phyloP scores from a whole-genome alignment of 257 asterid genomes.

The Thymus quinquecostatus region DNA sequence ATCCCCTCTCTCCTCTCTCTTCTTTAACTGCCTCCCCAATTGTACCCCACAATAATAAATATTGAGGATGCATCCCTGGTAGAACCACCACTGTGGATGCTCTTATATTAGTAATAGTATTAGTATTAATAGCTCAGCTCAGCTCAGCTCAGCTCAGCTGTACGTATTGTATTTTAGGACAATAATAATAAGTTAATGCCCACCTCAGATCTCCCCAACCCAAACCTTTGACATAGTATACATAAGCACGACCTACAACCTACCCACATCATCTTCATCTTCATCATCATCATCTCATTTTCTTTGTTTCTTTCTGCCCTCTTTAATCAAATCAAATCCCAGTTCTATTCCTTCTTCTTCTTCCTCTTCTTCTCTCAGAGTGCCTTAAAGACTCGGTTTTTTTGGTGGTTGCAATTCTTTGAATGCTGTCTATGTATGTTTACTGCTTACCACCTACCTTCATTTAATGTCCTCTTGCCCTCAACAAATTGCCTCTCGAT shows the following conservation, averaged over 20 bases:
- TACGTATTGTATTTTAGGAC: conserved; percentile 14
- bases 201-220: conserved; percentile 50
- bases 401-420: conserved; percentile 35
- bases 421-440: conserved; percentile 30
- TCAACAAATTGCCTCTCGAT: conserved; percentile 18
- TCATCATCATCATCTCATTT: conserved; percentile 27
- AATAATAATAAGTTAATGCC: conserved; percentile 35
- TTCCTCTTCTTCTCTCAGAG: conserved; percentile 9
- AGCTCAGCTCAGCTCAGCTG: background rate
- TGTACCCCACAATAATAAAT: too few relatives aligned
- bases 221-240: conserved; percentile 45
- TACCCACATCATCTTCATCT: too few relatives aligned
- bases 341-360: conserved; percentile 19
- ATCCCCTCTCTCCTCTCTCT: too few relatives aligned
- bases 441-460: conserved; percentile 27
- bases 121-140: conserved; percentile 30
- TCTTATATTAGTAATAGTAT: background rate
- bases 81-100: too few relatives aligned
- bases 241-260: too few relatives aligned
- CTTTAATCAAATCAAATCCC: conserved; percentile 19
- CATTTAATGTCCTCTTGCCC: conserved; percentile 32
- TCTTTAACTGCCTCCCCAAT: too few relatives aligned
- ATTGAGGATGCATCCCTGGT: too few relatives aligned
- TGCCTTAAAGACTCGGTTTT: conserved; percentile 29
- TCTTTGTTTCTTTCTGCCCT: conserved; percentile 10